Evolutionary conservation across 139 green algal species (phyloP).

Genomic region (Chlamydomonas incerta): DNA sequence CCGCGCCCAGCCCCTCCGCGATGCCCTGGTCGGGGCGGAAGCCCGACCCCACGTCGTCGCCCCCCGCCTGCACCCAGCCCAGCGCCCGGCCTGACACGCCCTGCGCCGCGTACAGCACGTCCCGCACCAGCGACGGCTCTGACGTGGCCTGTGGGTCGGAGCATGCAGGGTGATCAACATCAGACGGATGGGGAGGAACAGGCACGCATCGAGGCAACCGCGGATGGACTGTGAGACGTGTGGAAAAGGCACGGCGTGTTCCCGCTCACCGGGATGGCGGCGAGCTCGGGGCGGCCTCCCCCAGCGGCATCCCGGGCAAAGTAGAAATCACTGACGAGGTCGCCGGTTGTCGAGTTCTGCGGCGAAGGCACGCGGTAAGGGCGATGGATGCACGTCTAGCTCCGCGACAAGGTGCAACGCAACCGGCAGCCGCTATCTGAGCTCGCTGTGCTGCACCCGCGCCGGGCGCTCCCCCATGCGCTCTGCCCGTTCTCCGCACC

Average conservation of each 20-base stretch:
- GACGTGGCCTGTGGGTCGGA: constrained; percentile 1
- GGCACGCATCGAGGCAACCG: neutral
- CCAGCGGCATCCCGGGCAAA: too few species aligned
- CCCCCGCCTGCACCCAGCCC: neutral
- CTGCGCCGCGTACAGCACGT: constrained; percentile 85
- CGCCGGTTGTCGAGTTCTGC: too few species aligned
- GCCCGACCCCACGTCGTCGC: neutral
- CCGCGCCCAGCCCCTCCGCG: neutral
- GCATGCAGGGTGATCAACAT: neutral
- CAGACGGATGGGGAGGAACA: neutral
- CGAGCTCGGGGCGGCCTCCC: too few species aligned
- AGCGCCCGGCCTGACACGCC: constrained; percentile 73
- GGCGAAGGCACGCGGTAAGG: too few species aligned
- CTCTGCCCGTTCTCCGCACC: too few species aligned
- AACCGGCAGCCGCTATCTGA: too few species aligned
- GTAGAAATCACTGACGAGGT: too few species aligned
- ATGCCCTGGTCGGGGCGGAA: neutral
- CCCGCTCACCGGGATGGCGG: too few species aligned
- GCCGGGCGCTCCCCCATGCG: too few species aligned
- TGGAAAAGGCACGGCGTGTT: neutral
- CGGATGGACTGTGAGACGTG: neutral
- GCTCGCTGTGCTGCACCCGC: too few species aligned
- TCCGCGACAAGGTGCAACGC: too few species aligned
- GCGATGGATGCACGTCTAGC: too few species aligned
- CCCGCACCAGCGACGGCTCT: constrained; percentile 86